Conservation (phyloP, 1,284 basidiomycete species). For the Tilletia caries region DNA sequence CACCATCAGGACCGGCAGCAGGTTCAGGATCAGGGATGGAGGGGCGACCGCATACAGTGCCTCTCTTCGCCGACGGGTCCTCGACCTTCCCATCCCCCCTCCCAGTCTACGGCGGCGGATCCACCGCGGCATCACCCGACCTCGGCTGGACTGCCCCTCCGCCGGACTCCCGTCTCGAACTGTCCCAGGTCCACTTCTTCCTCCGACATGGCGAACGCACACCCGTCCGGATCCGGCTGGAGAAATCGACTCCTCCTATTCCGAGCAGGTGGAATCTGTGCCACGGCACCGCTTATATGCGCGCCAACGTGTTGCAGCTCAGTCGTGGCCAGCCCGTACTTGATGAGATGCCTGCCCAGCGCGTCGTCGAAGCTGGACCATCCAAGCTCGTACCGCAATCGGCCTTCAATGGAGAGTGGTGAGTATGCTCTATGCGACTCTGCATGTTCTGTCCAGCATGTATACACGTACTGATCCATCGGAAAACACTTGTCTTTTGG, state of each 20-base stretch:
- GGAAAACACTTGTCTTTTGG: too few relatives aligned
- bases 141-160: slow-evolving; percentile 5
- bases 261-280: slow-evolving; percentile 47
- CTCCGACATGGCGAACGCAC: slow-evolving; percentile 50
- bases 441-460: neutral
- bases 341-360: slow-evolving; percentile 18
- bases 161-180: slow-evolving; percentile 10
- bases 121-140: neutral
- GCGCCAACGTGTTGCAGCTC: slow-evolving; percentile 11
- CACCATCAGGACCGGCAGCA: too few relatives aligned
- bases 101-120: slow-evolving; percentile 6
- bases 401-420: slow-evolving; percentile 42
- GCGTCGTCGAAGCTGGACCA: slow-evolving; percentile 33
- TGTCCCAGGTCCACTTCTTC: slow-evolving; percentile 45
- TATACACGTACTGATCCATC: too few relatives aligned
- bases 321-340: neutral
- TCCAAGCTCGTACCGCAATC: slow-evolving; percentile 18
- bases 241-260: slow-evolving; percentile 33
- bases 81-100: slow-evolving; percentile 9
- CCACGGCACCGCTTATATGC: slow-evolving; percentile 22
- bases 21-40: too few relatives aligned
- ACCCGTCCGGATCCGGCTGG: slow-evolving; percentile 45
- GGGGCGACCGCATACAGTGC: neutral
- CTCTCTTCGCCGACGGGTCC: slow-evolving; percentile 8
- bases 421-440: slow-evolving; percentile 2